Evolutionary conservation across 208 protist species (phyloP), one percentile per base, ranked within the genome.

Genomic region (Strigomonas culicis): DNA sequence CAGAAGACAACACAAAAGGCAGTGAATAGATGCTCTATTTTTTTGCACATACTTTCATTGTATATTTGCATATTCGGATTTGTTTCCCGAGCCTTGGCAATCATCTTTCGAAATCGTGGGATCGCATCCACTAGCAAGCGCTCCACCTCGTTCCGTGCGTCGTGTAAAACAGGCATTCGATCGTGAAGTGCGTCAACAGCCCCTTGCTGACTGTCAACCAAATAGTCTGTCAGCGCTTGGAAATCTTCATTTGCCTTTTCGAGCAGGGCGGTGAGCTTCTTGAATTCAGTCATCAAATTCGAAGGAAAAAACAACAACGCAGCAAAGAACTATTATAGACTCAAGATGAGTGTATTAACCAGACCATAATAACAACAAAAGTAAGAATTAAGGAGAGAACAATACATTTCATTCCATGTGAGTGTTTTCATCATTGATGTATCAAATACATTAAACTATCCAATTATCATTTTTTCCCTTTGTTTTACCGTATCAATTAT

Each of bases 21-120:
- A 13, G 60, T 50, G 64, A 93, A 82, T 13, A 96, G 64, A 2
- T 75, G 25, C 28, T 93, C 75, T 34, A 96, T 96, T 59, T 87
- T 88, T 4, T n/a, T 62, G 49, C 87, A 96, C 90, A 96, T 96
- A 10, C 39, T 70, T 51, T 96, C 85, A 65, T 96, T 96, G 74
- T 92, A 96, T 4, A 96, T 91, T 59, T 96, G 90, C 17, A 73
- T 67, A 52, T 96, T 79, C 0, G 87, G 87, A 57, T 96, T 73
- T 11, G 75, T 88, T 56, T 96, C 87, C 21, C 75, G 70, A 0
- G 82, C 87, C 51, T 88, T 93, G 6, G 60, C 50, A 0, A 88
- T 56, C 57, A 96, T 77, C 53, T 94, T 92, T 4, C 75, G 64
- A 21, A 96, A 36, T 7, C 86, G 83, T 24, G 74, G 74, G 28